These are phyloP conservation scores for Linnemannia zychae DNA, from an alignment of 192 early-diverging fungal species.

Conservation along the genomic window DNA sequence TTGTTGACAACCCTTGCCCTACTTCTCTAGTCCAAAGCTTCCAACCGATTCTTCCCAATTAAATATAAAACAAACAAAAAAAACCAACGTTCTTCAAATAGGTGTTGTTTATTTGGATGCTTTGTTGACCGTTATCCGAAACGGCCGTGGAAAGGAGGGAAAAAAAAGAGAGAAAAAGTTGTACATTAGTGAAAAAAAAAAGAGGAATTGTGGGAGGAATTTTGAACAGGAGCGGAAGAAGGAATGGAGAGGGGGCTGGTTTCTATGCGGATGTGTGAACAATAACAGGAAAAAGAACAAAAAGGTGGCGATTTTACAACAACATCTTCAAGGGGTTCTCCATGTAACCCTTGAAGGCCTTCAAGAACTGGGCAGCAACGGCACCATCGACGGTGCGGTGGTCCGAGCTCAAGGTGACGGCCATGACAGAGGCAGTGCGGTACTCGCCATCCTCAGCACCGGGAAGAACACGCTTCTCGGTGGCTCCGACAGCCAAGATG, in stretches of 20 bases:
- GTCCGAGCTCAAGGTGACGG: conserved; percentile 91
- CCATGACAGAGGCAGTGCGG: conserved; percentile 80
- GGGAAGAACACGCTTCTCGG: conserved; percentile 81
- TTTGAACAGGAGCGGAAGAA: conserved; percentile 18
- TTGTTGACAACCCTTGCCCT: conserved; percentile 14
- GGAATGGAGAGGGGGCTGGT: background rate
- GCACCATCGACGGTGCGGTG: conserved; percentile 98
- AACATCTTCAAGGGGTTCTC: conserved; percentile 97
- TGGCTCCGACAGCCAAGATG: conserved; percentile 92
- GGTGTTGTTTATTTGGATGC: conserved; percentile 7
- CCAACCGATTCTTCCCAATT: background rate
- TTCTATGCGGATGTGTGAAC: background rate
- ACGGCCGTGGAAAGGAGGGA: background rate
- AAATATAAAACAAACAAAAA: background rate
- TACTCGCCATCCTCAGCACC: conserved; percentile 77
- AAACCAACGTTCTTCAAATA: background rate
- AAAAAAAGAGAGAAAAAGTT: background rate
- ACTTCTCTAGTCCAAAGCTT: background rate
- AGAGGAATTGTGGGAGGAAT: background rate
- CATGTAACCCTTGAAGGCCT: conserved; percentile 88
- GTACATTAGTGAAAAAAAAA: conserved; percentile 9
- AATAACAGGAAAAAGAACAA: background rate
- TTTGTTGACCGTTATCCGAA: conserved; percentile 10
- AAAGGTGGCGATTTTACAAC: conserved; percentile 70
- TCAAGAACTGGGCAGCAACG: conserved; percentile 91